A percentile compares a stretch with the other conserved stretches of the same genome.
phyloP scores from a whole-genome alignment of 805 yeast genomes.

The Candida ficus region DNA sequence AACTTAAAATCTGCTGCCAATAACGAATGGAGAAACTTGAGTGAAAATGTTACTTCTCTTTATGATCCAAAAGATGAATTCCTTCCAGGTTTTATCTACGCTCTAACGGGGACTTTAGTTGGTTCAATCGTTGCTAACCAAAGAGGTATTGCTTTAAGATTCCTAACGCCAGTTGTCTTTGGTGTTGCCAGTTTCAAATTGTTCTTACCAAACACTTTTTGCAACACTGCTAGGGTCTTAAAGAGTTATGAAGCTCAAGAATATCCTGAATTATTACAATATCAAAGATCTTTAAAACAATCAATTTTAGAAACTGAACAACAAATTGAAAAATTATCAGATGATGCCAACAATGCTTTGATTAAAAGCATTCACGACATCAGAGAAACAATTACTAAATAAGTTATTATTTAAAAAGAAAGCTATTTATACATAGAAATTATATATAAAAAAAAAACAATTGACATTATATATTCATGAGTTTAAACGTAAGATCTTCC shows the following conservation, averaged over 20 bases:
- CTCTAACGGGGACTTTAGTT: slow-evolving; percentile 48
- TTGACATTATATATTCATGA: not conserved
- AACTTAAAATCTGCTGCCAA: slow-evolving; percentile 21
- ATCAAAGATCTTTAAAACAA: slow-evolving; percentile 22
- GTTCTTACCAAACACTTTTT: slow-evolving; percentile 47
- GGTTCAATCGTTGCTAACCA: slow-evolving; percentile 51
- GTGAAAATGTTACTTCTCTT: slow-evolving; percentile 15
- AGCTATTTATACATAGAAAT: not conserved
- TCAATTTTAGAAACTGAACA: slow-evolving; percentile 17
- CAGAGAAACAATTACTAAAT: slow-evolving; percentile 17
- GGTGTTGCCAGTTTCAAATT: slow-evolving; percentile 40
- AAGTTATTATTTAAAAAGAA: not conserved
- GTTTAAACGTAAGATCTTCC: not conserved
- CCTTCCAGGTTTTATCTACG: slow-evolving; percentile 50
- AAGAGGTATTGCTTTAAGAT: slow-evolving; percentile 44
- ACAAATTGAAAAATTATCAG: not conserved
- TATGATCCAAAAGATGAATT: slow-evolving; percentile 25
- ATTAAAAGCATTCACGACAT: slow-evolving; percentile 18
- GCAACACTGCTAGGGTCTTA: slow-evolving; percentile 26
- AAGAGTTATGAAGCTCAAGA: slow-evolving; percentile 29
- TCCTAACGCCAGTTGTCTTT: slow-evolving; percentile 44
- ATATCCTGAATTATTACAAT: slow-evolving; percentile 32
- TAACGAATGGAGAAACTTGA: slow-evolving; percentile 21
- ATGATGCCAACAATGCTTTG: slow-evolving; percentile 14
- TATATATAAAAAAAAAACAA: not conserved